phyloP scores from a whole-genome alignment of 768 basidiomycete species.

The Lactarius hatsudake region DNA sequence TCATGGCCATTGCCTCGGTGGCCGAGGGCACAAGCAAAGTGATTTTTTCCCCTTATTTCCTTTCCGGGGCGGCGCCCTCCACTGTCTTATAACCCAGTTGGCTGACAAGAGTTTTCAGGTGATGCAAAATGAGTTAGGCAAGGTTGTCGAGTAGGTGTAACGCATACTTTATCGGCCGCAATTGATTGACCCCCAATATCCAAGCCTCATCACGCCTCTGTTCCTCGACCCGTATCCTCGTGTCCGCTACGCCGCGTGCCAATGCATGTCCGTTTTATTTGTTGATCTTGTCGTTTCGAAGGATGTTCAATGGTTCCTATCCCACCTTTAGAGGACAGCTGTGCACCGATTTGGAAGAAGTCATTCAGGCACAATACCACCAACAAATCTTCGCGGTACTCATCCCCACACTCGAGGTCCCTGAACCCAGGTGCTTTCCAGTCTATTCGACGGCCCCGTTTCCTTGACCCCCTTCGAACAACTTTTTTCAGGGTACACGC shows the following conservation, averaged over 20 bases:
- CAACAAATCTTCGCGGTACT: slow-evolving; percentile 65
- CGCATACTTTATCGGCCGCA: neutral
- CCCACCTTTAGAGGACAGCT: slow-evolving; percentile 71
- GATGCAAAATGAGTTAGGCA: slow-evolving; percentile 78
- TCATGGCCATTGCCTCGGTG: slow-evolving; percentile 84
- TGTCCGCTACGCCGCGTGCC: slow-evolving; percentile 74
- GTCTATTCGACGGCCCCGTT: neutral
- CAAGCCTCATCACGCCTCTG: slow-evolving; percentile 71
- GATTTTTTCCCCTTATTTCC: slow-evolving; percentile 7
- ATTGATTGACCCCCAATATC: neutral
- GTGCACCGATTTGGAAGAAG: slow-evolving; percentile 84
- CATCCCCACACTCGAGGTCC: slow-evolving; percentile 71
- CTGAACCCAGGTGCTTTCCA: slow-evolving; percentile 60
- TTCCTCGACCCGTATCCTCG: slow-evolving; percentile 77
- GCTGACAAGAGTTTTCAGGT: slow-evolving; percentile 40
- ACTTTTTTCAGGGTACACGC: slow-evolving; percentile 63
- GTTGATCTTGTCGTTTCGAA: neutral
- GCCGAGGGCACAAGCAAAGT: slow-evolving; percentile 82
- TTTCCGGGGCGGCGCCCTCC: neutral
- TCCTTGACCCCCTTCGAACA: slow-evolving; percentile 5
- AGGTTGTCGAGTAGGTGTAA: slow-evolving; percentile 69
- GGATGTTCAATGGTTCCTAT: slow-evolving; percentile 5
- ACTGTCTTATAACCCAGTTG: neutral
- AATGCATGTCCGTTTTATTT: slow-evolving; percentile 61
- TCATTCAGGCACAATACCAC: slow-evolving; percentile 72